These are phyloP conservation scores for Acorus calamus DNA, from an alignment of 106 monocot species.

Conservation along the genomic window DNA sequence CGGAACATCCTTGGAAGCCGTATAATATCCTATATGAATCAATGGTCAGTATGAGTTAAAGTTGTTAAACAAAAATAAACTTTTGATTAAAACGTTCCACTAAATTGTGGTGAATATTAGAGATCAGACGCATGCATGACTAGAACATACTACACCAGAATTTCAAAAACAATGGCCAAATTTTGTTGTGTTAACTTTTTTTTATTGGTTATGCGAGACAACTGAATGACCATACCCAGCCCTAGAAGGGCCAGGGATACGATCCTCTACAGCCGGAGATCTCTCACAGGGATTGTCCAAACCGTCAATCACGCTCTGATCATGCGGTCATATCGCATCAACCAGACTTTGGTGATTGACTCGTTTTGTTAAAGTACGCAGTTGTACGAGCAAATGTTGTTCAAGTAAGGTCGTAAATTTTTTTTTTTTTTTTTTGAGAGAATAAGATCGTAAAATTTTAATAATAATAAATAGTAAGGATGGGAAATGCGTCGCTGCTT, in stretches of 20 bases:
- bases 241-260: background rate
- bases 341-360: no score
- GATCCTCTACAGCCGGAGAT: no score
- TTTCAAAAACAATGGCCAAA: background rate
- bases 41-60: background rate
- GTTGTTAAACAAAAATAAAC: background rate
- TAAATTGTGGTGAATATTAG: background rate
- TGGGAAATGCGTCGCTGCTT: no score
- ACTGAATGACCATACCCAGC: background rate
- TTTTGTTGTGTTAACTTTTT: no score
- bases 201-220: no score
- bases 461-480: no score
- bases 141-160: background rate
- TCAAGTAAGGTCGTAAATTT: no score
- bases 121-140: background rate
- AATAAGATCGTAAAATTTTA: background rate
- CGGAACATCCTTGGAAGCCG: conserved; percentile 68
- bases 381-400: no score
- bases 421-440: background rate
- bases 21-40: conserved; percentile 53
- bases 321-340: no score
- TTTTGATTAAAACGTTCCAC: background rate
- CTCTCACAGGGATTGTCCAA: no score
- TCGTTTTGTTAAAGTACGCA: no score
- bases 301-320: no score